Conservation (phyloP, 1,284 basidiomycete species). For the Cryptococcus sp. region DNA sequence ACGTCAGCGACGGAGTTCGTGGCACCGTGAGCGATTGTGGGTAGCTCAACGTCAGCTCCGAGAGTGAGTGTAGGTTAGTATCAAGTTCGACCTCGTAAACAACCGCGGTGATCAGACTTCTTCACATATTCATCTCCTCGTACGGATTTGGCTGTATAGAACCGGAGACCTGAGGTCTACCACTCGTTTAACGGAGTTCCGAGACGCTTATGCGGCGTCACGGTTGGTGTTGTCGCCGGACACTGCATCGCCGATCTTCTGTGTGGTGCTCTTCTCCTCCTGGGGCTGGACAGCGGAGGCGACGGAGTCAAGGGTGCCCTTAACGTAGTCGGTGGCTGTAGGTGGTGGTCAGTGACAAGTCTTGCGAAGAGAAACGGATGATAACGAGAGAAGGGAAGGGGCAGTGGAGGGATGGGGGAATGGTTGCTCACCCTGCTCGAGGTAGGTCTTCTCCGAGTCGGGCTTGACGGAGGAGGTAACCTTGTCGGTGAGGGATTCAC, state of each 20-base stretch:
- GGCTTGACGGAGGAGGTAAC: constrained; percentile 44
- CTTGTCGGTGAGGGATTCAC: constrained; percentile 50
- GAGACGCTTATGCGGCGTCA: background rate
- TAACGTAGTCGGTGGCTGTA: constrained; percentile 38
- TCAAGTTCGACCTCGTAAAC: no score
- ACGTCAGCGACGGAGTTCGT: no score
- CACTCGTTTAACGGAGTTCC: no score
- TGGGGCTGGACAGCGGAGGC: constrained; percentile 45
- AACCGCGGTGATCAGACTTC: background rate
- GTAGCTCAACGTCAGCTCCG: no score
- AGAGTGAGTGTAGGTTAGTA: no score
- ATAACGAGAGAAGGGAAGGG: no score
- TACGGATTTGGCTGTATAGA: background rate
- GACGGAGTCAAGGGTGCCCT: constrained; percentile 42
- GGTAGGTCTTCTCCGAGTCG: constrained; percentile 44
- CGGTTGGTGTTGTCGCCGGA: constrained; percentile 23
- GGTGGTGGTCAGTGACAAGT: background rate
- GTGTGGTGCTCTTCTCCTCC: constrained; percentile 48
- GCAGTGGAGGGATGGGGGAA: no score
- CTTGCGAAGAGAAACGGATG: background rate
- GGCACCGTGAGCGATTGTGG: no score
- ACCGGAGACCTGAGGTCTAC: background rate
- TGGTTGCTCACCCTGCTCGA: no score
- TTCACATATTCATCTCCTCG: constrained; percentile 2
- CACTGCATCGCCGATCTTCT: constrained; percentile 48